Percentiles rank a stretch among this genome's conserved stretches.
These are phyloP conservation scores for Arthrobotrys entomopaga DNA, from an alignment of 2,329 filamentous ascomycete species.

Conservation along the genomic window DNA sequence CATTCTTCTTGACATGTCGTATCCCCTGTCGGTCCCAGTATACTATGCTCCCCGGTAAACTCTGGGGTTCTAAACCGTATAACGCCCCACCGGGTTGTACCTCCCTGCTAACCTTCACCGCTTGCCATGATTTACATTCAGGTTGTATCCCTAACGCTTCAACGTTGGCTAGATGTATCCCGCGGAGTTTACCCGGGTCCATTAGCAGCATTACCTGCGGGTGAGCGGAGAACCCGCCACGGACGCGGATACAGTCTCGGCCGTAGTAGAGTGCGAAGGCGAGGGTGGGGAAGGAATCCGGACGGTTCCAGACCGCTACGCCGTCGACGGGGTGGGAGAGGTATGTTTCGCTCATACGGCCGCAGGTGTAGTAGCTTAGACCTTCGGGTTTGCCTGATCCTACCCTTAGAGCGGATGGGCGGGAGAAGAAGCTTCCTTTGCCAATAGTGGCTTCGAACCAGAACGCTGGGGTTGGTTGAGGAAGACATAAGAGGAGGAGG, in stretches of 20 bases:
- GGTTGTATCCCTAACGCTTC: not conserved
- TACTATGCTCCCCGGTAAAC: constrained; percentile 18
- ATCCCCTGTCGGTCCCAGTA: constrained; percentile 11
- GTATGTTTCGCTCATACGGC: not conserved
- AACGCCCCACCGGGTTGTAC: constrained; percentile 12
- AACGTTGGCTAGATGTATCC: constrained; percentile 15
- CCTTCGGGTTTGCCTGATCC: constrained; percentile 12
- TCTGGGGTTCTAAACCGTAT: not conserved
- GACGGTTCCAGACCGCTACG: constrained; percentile 30
- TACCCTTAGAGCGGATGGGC: not conserved
- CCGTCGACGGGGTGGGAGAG: constrained; percentile 5
- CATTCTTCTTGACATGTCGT: not conserved
- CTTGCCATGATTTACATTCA: constrained; percentile 32
- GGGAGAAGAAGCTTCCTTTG: not conserved
- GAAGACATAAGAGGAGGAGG: too few relatives aligned
- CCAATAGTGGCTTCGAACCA: not conserved
- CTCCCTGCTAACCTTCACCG: constrained; percentile 17
- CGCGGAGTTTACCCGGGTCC: constrained; percentile 18
- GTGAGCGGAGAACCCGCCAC: not conserved
- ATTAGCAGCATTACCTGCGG: constrained; percentile 20
- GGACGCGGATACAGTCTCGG: not conserved
- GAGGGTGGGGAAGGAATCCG: constrained; percentile 8
- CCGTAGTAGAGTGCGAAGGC: constrained; percentile 30
- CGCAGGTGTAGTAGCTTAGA: not conserved
- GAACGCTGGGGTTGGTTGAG: not conserved